These are phyloP conservation scores for Colletotrichum cordylinicola DNA, from an alignment of 2,329 filamentous ascomycete genomes.

Conservation along the genomic window DNA sequence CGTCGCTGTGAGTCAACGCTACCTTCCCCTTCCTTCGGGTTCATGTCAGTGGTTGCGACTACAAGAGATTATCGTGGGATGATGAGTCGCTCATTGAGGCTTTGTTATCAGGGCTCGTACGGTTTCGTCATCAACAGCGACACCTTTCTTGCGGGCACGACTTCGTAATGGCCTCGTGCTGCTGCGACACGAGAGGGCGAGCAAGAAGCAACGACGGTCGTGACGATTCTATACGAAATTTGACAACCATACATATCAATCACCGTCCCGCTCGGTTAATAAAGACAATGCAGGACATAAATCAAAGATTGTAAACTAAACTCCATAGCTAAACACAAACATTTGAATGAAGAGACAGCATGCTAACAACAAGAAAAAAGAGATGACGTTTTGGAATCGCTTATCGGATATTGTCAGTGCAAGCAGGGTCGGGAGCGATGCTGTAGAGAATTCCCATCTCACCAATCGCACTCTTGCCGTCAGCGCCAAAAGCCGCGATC, in stretches of 20 bases:
- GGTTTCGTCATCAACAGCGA: constrained; percentile 14
- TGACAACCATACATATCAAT: not conserved
- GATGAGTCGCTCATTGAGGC: not conserved
- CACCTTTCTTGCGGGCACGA: constrained; percentile 4
- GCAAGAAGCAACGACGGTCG: not conserved
- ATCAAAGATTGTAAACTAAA: no score
- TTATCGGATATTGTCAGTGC: not conserved
- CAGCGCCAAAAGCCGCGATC: not conserved
- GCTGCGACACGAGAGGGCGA: not conserved
- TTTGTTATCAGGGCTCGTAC: not conserved
- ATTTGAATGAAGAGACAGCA: no score
- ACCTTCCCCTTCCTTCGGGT: not conserved
- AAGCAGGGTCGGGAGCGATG: not conserved
- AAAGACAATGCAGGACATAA: no score
- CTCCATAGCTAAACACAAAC: no score
- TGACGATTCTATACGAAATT: not conserved
- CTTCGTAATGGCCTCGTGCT: not conserved
- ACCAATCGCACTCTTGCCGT: not conserved
- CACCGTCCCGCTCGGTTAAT: no score
- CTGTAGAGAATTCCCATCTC: not conserved
- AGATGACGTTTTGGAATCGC: no score
- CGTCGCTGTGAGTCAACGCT: constrained; percentile 3
- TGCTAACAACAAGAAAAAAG: no score
- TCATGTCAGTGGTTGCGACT: not conserved
- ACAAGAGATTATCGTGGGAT: not conserved